These are phyloP conservation scores for Globisporangium iwayamae DNA, from an alignment of 352 stramenopile genomes.

Conservation along the genomic window DNA sequence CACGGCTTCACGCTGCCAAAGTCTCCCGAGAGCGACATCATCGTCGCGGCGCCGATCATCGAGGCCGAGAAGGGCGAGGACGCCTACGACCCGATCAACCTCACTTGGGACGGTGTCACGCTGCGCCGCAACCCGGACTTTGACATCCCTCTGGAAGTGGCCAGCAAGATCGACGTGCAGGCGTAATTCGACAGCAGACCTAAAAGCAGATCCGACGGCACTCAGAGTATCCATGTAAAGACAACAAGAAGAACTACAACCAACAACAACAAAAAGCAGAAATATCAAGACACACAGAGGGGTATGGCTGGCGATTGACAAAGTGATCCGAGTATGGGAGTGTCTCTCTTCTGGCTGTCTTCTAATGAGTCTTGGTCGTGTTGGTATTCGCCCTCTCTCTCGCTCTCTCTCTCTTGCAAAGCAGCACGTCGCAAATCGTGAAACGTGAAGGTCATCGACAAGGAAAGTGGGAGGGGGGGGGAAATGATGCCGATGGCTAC, in stretches of 20 bases:
- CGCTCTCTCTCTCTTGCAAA: too few relatives aligned
- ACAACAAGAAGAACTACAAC: slow-evolving; percentile 15
- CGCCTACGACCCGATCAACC: slow-evolving; percentile 78
- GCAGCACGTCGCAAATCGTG: neutral
- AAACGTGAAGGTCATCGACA: neutral
- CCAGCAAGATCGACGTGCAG: slow-evolving; percentile 36
- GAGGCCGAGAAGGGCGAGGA: slow-evolving; percentile 60
- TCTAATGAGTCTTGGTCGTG: neutral
- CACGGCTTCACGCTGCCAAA: slow-evolving; percentile 71
- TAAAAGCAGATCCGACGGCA: neutral
- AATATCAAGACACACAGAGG: slow-evolving; percentile 5
- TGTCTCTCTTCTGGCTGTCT: neutral
- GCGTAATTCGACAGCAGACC: neutral
- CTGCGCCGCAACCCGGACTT: slow-evolving; percentile 82
- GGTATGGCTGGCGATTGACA: slow-evolving; percentile 1
- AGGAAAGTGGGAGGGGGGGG: neutral
- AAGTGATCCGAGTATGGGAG: neutral
- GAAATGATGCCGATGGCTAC: neutral
- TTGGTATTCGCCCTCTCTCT: neutral
- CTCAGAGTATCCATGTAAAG: slow-evolving; percentile 11
- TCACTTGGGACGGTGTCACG: slow-evolving; percentile 81
- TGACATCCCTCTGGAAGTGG: slow-evolving; percentile 70
- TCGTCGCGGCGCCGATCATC: slow-evolving; percentile 72
- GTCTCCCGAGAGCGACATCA: slow-evolving; percentile 82
- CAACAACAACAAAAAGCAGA: slow-evolving; percentile 4